phyloP scores from a whole-genome alignment of 2,329 filamentous ascomycete genomes.

The Pyrenophora graminea region DNA sequence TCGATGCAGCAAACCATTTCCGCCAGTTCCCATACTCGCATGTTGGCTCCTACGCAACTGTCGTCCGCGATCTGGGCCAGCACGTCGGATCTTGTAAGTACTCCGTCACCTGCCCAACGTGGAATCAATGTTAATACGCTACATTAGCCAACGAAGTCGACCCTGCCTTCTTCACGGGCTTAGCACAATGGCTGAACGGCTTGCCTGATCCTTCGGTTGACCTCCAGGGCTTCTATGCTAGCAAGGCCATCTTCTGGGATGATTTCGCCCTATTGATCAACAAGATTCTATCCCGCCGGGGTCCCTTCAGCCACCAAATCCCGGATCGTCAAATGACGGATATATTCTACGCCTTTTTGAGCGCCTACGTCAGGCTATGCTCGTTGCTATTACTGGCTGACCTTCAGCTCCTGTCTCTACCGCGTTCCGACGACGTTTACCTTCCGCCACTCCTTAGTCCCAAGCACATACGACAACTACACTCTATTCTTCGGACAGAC shows the following conservation, averaged over 20 bases:
- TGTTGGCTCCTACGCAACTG: constrained; percentile 20
- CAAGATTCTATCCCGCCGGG: constrained; percentile 35
- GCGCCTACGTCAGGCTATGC: constrained; percentile 35
- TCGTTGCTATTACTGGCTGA: constrained; percentile 35
- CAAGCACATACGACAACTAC: constrained; percentile 36
- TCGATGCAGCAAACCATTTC: constrained; percentile 38
- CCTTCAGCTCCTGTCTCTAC: constrained; percentile 24
- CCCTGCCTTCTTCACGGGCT: constrained; percentile 26
- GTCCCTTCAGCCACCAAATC: constrained; percentile 36
- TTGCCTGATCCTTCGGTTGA: constrained; percentile 30
- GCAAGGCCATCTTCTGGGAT: constrained; percentile 42
- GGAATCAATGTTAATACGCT: constrained; percentile 17
- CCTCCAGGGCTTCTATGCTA: constrained; percentile 31
- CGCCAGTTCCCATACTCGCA: constrained; percentile 37
- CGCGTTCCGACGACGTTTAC: constrained; percentile 21
- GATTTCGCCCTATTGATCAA: constrained; percentile 35
- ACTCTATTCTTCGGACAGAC: constrained; percentile 30
- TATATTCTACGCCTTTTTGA: constrained; percentile 33
- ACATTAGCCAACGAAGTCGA: constrained; percentile 25
- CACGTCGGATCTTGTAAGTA: constrained; percentile 36
- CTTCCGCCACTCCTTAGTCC: constrained; percentile 27
- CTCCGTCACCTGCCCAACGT: background rate
- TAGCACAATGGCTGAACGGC: constrained; percentile 35
- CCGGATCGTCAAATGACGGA: constrained; percentile 30
- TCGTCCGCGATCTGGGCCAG: constrained; percentile 27